phyloP scores from a whole-genome alignment of 1,139 yeast genomes.

The Sugiyamaella sp. region DNA sequence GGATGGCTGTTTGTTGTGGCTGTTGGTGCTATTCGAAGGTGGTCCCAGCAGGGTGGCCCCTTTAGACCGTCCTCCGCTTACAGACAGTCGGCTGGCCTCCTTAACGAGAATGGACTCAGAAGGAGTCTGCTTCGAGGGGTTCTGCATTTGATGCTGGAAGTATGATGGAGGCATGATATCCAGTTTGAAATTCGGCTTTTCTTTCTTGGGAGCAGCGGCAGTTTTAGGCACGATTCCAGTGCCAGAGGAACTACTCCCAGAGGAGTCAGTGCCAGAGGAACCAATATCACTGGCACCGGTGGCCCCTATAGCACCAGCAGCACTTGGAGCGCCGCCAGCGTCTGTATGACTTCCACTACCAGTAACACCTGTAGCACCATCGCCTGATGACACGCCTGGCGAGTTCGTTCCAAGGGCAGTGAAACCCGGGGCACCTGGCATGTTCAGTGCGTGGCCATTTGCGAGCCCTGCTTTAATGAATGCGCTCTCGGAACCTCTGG shows the following conservation, averaged over 20 bases:
- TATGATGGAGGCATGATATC: slow-evolving; percentile 21
- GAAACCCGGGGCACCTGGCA: not conserved
- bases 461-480: no score
- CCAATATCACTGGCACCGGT: not conserved
- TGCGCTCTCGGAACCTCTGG: no score
- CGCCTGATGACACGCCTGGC: not conserved
- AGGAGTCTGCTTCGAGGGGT: slow-evolving; percentile 8
- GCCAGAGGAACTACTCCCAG: not conserved
- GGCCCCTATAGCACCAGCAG: not conserved
- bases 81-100: slow-evolving; percentile 15
- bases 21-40: slow-evolving; percentile 49
- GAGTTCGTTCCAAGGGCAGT: not conserved
- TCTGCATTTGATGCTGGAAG: slow-evolving; percentile 14
- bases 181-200: slow-evolving; percentile 20
- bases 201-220: not conserved
- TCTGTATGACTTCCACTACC: not conserved
- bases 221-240: not conserved
- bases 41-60: not conserved
- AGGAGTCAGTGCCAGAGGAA: not conserved
- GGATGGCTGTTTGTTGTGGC: slow-evolving; percentile 60
- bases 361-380: not conserved
- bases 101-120: slow-evolving; percentile 28
- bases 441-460: no score
- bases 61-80: slow-evolving; percentile 13
- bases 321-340: not conserved